Evolutionary conservation across 306 rosid species (phyloP), one percentile per base, ranked within the genome.

Genomic region (Casuarina glauca): DNA sequence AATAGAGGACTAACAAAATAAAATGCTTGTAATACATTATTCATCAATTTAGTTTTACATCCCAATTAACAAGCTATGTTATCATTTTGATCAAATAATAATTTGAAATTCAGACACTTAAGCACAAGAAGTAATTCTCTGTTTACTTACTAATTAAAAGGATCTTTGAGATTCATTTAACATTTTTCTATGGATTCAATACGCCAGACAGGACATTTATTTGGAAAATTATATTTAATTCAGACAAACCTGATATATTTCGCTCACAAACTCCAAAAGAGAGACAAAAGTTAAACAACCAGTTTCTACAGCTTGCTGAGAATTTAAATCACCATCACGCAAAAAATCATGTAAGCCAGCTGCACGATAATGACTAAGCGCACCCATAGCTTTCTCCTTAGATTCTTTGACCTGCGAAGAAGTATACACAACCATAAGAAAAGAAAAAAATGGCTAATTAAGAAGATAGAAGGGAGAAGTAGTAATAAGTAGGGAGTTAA

Each of bases 221-320:
- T 44, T 38, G 39, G 67, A 63, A 74, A 57, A 48, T 76, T 45
- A 26, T 15, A 69, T 73, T 70, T 64, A 13, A 78, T 49, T 69
- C 77, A 77, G 81, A 82, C 85, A 74, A 74, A 92, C 98, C 98
- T 86, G 95, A 86, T 95, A 95, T 79, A 95, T 85, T 76, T 93
- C 90, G 55, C 97, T 91, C 73, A 95, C 98, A 74, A 95, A 95
- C 83, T 95, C 95, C 88, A 95, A 78, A 71, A 95, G 91, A 77
- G 98, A 95, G 75, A 92, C 74, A 77, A 95, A 95, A n/a, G 97
- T 88, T 68, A 77, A 82, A 62, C 85, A 58, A 15, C 84, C 69
- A 71, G 52, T 72, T 80, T 88, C 93, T 76, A 88, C 73, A 70
- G 82, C 84, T 79, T 80, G 86, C 76, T 74, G 82, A 78, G 93